Percentiles rank a stretch among this genome's conserved stretches.
Conservation (phyloP, 192 early-diverging fungal species). For the Backusella macrospora region DNA sequence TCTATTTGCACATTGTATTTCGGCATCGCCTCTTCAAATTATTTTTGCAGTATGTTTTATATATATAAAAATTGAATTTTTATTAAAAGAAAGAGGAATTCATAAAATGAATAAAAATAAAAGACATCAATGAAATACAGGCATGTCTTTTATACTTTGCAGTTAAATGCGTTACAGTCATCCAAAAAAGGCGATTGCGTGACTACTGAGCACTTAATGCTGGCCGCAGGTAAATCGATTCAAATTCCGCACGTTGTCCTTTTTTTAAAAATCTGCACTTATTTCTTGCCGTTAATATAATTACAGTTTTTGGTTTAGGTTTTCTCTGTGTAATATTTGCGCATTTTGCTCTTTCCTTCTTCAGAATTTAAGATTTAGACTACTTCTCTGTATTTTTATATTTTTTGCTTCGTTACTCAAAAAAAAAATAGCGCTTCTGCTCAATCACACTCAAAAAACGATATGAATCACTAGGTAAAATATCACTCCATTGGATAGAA, state of each 20-base stretch:
- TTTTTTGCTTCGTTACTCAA: no score
- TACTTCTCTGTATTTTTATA: no score
- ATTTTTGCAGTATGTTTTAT: background rate
- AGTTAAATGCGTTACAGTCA: background rate
- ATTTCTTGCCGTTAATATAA: no score
- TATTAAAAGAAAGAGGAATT: background rate
- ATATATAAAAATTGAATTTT: background rate
- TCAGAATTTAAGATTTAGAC: no score
- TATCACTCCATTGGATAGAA: no score
- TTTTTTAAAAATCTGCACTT: background rate
- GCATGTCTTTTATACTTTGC: slow-evolving; percentile 11
- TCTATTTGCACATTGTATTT: slow-evolving; percentile 6
- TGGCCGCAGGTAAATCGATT: background rate
- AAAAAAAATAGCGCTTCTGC: no score
- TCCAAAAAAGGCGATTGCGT: background rate
- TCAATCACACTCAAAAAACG: no score
- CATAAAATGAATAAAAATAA: background rate
- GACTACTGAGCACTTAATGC: slow-evolving; percentile 10
- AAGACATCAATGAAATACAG: background rate
- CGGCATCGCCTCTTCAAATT: background rate
- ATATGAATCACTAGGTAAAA: no score
- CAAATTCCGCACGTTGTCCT: background rate
- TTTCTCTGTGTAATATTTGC: no score
- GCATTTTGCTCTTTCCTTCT: no score
- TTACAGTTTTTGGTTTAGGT: no score